Evolutionary conservation across 2,329 filamentous ascomycete species (phyloP).

Genomic region (Chaetomium olivaceum): DNA sequence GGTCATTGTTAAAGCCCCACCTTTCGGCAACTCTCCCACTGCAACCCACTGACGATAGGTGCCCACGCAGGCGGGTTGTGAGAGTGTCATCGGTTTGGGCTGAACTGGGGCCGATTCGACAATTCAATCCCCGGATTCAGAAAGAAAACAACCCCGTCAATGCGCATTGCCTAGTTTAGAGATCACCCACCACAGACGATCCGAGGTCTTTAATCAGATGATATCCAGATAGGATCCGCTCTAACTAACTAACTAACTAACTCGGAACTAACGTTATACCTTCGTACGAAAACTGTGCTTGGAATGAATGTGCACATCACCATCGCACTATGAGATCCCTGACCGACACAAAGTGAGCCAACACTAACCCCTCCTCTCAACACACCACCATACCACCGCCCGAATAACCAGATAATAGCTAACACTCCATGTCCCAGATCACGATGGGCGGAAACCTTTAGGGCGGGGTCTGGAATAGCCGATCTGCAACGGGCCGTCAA

Average conservation of each 20-base stretch:
- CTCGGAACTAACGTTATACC: too few species aligned
- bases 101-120: conserved; percentile 8
- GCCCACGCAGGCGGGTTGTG: neutral
- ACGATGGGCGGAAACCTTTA: conserved; percentile 67
- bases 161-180: neutral
- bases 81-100: neutral
- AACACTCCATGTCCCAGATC: conserved; percentile 46
- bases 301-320: conserved; percentile 15
- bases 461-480: conserved; percentile 57
- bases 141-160: neutral
- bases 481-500: conserved; percentile 66
- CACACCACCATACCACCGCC: neutral
- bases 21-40: conserved; percentile 12
- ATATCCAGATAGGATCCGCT: neutral
- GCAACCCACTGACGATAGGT: conserved; percentile 14
- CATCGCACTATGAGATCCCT: conserved; percentile 52
- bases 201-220: neutral
- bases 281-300: neutral
- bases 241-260: too few species aligned
- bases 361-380: conserved; percentile 6
- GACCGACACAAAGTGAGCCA: conserved; percentile 52
- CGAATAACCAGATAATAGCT: neutral
- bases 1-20: conserved; percentile 9
- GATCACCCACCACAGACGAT: neutral
- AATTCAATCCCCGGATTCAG: neutral